Base-by-base conservation (phyloP, 768 basidiomycete species). In the Tylopilus vinaceipallidus region DNA sequence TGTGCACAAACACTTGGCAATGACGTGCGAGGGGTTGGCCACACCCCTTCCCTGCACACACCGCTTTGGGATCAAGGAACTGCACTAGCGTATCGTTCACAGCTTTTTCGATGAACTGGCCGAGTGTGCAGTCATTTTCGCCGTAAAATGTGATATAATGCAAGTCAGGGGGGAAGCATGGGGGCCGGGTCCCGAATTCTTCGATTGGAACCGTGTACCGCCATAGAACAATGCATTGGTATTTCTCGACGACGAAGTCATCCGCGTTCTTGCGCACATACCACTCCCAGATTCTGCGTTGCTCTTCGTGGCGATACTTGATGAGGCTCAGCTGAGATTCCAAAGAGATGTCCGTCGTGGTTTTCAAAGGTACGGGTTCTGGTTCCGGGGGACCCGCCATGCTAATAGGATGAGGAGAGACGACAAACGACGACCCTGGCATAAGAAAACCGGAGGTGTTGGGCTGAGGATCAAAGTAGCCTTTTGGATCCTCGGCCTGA, bases 271-370 rank as follows among this genome's bases (percentile, higher is more conserved):
- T 89, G 42, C 89, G 81, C 11, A 90, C 72, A 62, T 95, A 95
- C 94, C 93, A 97, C 60, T 93, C 90, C 94, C 95, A 98, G 24
- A 95, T 81, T 36, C 90, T 84, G 32, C 88, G 80, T 55, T 91
- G 88, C 58, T 95, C 92, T 57, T 87, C 86, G 48, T 94, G 89
- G 56, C 86, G 84, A 75, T 84, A 86, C 63, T 87, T 84, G 33
- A 89, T 70, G 32, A 82, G 73, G 40, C 78, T 79, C 34, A 88
- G 79, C 17, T 75, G 78, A 60, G 90, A 91, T 61, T 94, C 86
- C 32, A 84, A 71, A 11, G 76, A 69, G 41, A 97, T 91, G 58
- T 94, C 90, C 24, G 79, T 72, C 2, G 73, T 70, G 0, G 83
- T 81, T 59, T 84, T 90, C 32, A 87, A 54, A 2, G 73, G 64